Base-by-base conservation (phyloP, 441 rosid genomes). In the Viola pubescens region DNA sequence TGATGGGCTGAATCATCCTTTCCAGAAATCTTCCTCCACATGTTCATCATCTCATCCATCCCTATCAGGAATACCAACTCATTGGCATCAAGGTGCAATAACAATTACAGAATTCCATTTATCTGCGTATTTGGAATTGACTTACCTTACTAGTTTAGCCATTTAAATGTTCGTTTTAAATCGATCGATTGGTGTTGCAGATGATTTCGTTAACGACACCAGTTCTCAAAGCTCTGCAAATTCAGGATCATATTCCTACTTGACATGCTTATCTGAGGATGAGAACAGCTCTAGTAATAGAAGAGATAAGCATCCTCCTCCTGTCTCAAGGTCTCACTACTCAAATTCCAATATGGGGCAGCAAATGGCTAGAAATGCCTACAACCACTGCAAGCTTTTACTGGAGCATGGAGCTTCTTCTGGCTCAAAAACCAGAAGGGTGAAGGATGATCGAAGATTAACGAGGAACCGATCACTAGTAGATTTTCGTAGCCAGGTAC, bases 211-310 rank as follows among this genome's bases (percentile, higher is more conserved):
- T 67, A 89, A 88, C 69, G 92, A 85, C 67, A 75, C 82, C 58
- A 70, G 82, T 74, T 88, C 95, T 71, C 79, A 77, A 63, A 78
- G 89, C 76, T 88, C 92, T 70, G 77, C 86, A 59, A 69, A 76
- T 73, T 83, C 92, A 58, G 84, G 81, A 67, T 70, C 84, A 60
- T 85, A 83, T 71, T 77, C 88, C 69, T 73, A 76, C 78, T 50
- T 82, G 68, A 79, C 70, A 66, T 88, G 82, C 79, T 52, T 70
- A 59, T 75, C 69, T 47, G 69, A 69, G 6, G 86, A 85, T 19
- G 91, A 83, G 58, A 70, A 70, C 67, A 68, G 57, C 56, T 51
- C 73, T 37, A 74, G 76, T 13, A 44, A 68, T 12, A 64, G 66
- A 51, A 62, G 70, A 57, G 73, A 72, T 16, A 72, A 74, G 37